Evolutionary conservation across 805 yeast genomes (phyloP).

Genomic region (Wickerhamiella azyma): DNA sequence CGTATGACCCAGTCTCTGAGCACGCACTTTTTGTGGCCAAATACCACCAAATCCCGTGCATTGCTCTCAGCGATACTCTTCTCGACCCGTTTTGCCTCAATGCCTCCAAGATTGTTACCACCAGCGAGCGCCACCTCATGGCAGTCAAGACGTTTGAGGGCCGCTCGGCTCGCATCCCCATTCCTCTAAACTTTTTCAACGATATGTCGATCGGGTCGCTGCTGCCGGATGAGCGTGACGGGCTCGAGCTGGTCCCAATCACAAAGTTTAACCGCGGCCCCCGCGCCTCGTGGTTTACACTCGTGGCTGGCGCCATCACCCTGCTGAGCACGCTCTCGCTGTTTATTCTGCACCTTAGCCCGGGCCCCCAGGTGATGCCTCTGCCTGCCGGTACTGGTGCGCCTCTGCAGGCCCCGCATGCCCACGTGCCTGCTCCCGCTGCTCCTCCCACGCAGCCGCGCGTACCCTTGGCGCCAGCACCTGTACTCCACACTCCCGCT

Average conservation of each 20-base stretch:
- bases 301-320: not conserved
- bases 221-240: not conserved
- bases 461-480: too few species aligned
- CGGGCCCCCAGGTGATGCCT: not conserved
- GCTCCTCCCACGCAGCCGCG: too few species aligned
- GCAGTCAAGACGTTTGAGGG: not conserved
- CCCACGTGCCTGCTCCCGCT: too few species aligned
- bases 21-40: not conserved
- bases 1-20: conserved; percentile 1
- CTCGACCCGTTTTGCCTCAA: conserved; percentile 2
- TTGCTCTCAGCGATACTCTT: not conserved
- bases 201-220: not conserved
- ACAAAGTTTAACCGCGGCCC: not conserved
- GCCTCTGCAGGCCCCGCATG: too few species aligned
- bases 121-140: not conserved
- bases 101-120: not conserved
- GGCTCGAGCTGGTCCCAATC: not conserved
- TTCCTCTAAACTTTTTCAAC: not conserved
- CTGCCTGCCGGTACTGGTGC: not conserved
- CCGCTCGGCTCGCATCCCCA: not conserved
- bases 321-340: not conserved
- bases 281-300: not conserved
- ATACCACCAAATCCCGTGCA: not conserved
- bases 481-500: too few species aligned
- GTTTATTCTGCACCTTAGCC: not conserved